Conservation (phyloP, 1,284 basidiomycete genomes). For the Xerocomus nothofagi region DNA sequence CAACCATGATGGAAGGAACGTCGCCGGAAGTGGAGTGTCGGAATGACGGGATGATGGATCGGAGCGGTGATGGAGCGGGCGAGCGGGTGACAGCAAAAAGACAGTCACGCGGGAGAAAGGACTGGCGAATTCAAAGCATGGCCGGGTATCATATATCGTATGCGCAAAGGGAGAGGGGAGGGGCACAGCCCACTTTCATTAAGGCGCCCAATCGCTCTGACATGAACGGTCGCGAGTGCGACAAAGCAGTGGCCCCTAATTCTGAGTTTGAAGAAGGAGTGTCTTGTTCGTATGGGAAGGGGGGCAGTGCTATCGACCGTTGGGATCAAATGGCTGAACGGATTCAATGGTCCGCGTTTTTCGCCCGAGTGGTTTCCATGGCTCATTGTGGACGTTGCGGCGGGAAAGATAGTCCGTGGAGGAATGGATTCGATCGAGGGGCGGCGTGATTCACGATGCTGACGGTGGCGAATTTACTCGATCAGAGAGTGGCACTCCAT, state of each 20-base stretch:
- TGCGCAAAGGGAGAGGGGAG: neutral
- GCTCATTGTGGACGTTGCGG: neutral
- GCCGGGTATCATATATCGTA: conserved; percentile 9
- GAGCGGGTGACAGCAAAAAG: neutral
- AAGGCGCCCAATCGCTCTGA: conserved; percentile 7
- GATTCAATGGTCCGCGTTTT: neutral
- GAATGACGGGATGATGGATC: neutral
- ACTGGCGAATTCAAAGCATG: neutral
- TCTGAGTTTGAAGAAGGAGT: neutral
- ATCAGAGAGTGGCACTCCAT: conserved; percentile 6
- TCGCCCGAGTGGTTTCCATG: neutral
- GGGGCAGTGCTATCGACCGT: conserved; percentile 6
- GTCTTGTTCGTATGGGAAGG: neutral
- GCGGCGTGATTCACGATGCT: conserved; percentile 2
- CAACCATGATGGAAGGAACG: conserved; percentile 2
- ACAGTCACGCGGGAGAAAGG: neutral
- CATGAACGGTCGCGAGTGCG: conserved; percentile 8
- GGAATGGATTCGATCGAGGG: neutral
- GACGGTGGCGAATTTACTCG: conserved; percentile 13
- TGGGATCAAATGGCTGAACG: conserved; percentile 9
- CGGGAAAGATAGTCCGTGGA: neutral
- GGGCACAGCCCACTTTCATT: conserved; percentile 20
- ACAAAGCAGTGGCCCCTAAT: conserved; percentile 5
- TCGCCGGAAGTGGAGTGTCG: neutral
- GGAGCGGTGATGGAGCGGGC: conserved; percentile 3